A percentile compares a stretch with the other conserved stretches of the same genome.
phyloP scores from a whole-genome alignment of 2,329 filamentous ascomycete genomes.

The Colletotrichum australisinense region DNA sequence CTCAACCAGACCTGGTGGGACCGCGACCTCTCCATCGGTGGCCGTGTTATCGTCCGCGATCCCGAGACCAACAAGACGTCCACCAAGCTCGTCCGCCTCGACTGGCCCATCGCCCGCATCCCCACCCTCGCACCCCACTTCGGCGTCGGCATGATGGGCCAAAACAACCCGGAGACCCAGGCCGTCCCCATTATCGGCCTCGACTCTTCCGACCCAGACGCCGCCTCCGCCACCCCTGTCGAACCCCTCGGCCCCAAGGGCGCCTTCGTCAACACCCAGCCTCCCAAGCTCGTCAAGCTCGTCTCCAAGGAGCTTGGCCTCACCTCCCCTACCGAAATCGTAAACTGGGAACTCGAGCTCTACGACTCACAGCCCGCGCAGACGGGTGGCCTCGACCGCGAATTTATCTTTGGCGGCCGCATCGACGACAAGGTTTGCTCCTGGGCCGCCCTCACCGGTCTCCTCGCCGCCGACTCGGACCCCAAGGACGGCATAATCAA shows the following conservation, averaged over 20 bases:
- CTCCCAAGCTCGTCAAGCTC: constrained; percentile 83
- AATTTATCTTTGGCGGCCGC: constrained; percentile 94
- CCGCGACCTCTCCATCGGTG: constrained; percentile 90
- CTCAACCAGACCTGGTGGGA: constrained; percentile 97
- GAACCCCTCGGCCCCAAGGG: constrained; percentile 69
- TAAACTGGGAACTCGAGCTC: constrained; percentile 98
- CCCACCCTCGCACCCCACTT: constrained; percentile 96
- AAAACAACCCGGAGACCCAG: constrained; percentile 87
- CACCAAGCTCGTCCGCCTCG: constrained; percentile 87
- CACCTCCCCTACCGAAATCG: constrained; percentile 76
- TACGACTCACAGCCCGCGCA: constrained; percentile 90
- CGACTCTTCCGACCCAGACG: constrained; percentile 68
- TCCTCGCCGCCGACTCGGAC: constrained; percentile 74
- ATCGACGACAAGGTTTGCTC: constrained; percentile 99
- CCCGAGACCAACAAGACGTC: constrained; percentile 77
- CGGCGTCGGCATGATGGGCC: constrained; percentile 76
- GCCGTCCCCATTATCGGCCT: constrained; percentile 94
- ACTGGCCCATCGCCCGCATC: constrained; percentile 93
- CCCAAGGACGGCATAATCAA: constrained; percentile 79
- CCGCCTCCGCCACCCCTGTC: constrained; percentile 43
- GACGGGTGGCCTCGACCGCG: constrained; percentile 85
- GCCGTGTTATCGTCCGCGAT: constrained; percentile 86
- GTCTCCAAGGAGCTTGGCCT: constrained; percentile 85
- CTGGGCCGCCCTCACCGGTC: constrained; percentile 87
- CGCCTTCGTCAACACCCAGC: constrained; percentile 86